Evolutionary conservation across 306 rosid species (phyloP).

Genomic region (Corylus avellana): DNA sequence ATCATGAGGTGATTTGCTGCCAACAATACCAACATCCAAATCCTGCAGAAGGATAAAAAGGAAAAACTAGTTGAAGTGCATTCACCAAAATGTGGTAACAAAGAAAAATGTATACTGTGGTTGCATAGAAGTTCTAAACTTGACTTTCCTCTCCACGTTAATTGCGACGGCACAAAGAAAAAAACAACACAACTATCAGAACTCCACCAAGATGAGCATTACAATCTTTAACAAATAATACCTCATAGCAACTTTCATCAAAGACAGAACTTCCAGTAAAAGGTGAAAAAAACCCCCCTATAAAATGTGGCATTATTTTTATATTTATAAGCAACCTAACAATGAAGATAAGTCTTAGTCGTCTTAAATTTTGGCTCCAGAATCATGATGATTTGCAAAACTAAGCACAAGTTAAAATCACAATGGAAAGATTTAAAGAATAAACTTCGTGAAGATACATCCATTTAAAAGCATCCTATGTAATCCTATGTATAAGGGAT

Average conservation of each 20-base stretch:
- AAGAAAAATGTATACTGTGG: neutral
- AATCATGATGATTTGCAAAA: neutral
- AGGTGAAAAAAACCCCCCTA: neutral
- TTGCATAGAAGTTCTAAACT: neutral
- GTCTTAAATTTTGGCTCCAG: neutral
- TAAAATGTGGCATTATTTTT: neutral
- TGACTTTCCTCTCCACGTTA: neutral
- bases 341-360: neutral
- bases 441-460: neutral
- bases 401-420: neutral
- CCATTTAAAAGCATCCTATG: neutral
- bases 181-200: neutral
- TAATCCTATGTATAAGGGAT: neutral
- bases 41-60: conserved; percentile 32
- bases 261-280: neutral
- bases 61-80: conserved; percentile 5
- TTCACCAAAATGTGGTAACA: neutral
- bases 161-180: neutral
- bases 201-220: neutral
- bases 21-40: conserved; percentile 50
- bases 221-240: neutral
- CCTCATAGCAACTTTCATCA: neutral
- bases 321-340: neutral
- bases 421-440: neutral
- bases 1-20: conserved; percentile 48